A percentile compares a stretch with the other conserved stretches of the same genome.
Evolutionary conservation across 1,284 basidiomycete genomes (phyloP).

Genomic region (Sporisorium iseilematis-ciliati): DNA sequence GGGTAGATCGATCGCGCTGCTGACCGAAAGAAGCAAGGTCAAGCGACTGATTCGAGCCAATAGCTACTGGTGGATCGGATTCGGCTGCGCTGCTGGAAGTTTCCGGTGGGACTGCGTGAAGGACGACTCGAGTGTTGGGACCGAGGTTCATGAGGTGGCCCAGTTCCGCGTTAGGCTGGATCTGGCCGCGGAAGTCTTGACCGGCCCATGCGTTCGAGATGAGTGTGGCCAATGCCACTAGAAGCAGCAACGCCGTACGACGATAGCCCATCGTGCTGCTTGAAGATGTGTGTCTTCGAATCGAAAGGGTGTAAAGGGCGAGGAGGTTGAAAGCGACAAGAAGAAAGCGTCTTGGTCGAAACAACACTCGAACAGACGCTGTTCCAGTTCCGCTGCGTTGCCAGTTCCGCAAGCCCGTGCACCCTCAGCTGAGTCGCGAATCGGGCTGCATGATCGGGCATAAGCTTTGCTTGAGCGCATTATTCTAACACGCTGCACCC

Average conservation of each 20-base stretch:
- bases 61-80: not conserved
- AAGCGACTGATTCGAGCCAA: not conserved
- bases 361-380: not conserved
- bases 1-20: conserved; percentile 39
- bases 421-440: too few species aligned
- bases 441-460: too few species aligned
- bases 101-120: conserved; percentile 35
- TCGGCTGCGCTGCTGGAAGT: not conserved
- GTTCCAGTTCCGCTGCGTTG: too few species aligned
- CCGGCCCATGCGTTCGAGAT: conserved; percentile 14
- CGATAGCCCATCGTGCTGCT: conserved; percentile 1
- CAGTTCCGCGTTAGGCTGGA: conserved; percentile 46
- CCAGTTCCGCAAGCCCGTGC: too few species aligned
- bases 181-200: conserved; percentile 53
- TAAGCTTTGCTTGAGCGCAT: too few species aligned
- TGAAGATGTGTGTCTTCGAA: not conserved
- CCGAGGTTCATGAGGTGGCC: conserved; percentile 43
- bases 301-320: not conserved
- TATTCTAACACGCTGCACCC: too few species aligned
- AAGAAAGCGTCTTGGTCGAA: conserved; percentile 1
- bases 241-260: not conserved
- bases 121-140: conserved; percentile 36
- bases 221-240: conserved; percentile 26
- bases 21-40: conserved; percentile 31
- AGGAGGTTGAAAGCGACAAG: not conserved